These are phyloP conservation scores for Scedosporium dehoogii DNA, from an alignment of 2,329 filamentous ascomycete genomes.

Conservation along the genomic window DNA sequence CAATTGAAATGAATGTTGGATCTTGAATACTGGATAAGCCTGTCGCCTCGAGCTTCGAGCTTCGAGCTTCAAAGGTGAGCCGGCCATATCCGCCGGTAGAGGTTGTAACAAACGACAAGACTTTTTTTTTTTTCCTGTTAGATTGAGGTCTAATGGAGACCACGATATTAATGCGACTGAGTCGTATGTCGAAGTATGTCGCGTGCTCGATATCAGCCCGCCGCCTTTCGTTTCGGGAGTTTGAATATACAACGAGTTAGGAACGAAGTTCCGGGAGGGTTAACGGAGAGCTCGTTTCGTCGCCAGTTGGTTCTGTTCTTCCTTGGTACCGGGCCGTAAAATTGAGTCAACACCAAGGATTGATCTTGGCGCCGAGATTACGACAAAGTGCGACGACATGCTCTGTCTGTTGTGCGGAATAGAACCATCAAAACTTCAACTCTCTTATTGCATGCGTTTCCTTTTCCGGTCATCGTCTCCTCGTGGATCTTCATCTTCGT, in stretches of 20 bases:
- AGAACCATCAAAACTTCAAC: too few relatives aligned
- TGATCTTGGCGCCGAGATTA: too few relatives aligned
- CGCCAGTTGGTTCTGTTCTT: neutral
- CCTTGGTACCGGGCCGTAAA: too few relatives aligned
- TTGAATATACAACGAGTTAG: neutral
- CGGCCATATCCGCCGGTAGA: neutral
- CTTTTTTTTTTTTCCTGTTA: neutral
- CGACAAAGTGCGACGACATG: too few relatives aligned
- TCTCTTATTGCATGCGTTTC: constrained; percentile 42
- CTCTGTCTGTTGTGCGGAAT: too few relatives aligned
- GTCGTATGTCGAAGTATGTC: neutral
- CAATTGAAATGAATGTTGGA: neutral
- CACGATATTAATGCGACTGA: neutral
- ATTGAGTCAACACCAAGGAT: too few relatives aligned
- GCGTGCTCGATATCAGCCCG: neutral
- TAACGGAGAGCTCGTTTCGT: neutral
- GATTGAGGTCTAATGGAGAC: neutral
- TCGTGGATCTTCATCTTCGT: constrained; percentile 44
- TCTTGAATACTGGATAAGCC: neutral
- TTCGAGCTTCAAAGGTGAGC: neutral
- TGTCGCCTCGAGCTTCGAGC: too few relatives aligned
- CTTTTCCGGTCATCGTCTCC: constrained; percentile 52
- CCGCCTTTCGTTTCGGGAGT: neutral
- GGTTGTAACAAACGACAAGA: neutral
- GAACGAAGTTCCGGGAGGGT: neutral